Percentiles rank a stretch among this genome's conserved stretches.
These are phyloP conservation scores for Leishmania aethiopica DNA, from an alignment of 208 protist species.

Conservation along the genomic window DNA sequence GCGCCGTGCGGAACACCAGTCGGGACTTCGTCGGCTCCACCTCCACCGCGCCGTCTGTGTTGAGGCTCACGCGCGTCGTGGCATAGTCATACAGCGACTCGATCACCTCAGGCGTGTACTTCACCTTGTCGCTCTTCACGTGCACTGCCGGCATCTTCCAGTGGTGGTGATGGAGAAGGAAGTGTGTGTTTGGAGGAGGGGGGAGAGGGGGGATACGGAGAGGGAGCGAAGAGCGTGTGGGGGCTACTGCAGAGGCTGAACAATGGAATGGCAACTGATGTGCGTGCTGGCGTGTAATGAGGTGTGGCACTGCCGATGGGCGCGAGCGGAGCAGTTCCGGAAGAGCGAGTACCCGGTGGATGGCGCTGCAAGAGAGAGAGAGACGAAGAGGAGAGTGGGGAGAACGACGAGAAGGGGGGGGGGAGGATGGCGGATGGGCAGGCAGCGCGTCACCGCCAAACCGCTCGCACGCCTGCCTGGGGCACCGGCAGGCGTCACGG, in stretches of 20 bases:
- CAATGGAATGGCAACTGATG: not conserved
- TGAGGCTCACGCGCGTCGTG: slow-evolving; percentile 62
- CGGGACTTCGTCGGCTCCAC: slow-evolving; percentile 70
- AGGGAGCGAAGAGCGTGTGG: not conserved
- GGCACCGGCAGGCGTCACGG: not conserved
- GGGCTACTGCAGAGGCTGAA: not conserved
- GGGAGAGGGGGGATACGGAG: not conserved
- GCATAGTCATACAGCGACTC: slow-evolving; percentile 85
- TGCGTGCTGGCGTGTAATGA: not conserved
- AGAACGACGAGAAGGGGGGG: not conserved
- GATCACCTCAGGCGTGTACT: slow-evolving; percentile 84
- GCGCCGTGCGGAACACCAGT: slow-evolving; percentile 91
- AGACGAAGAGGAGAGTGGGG: not conserved
- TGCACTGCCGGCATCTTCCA: slow-evolving; percentile 44
- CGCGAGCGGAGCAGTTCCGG: not conserved
- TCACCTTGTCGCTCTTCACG: slow-evolving; percentile 60
- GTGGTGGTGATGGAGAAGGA: not conserved
- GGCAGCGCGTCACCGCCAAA: not conserved
- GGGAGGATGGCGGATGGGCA: no score
- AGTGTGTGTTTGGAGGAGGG: not conserved
- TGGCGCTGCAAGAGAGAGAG: not conserved
- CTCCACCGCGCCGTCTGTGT: slow-evolving; percentile 42
- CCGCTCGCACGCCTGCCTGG: not conserved
- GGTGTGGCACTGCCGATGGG: not conserved
- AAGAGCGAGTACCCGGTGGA: not conserved